Evolutionary conservation across 163 green algal species (phyloP), one percentile per base, ranked within the genome.

Genomic region (Volvox carteri): DNA sequence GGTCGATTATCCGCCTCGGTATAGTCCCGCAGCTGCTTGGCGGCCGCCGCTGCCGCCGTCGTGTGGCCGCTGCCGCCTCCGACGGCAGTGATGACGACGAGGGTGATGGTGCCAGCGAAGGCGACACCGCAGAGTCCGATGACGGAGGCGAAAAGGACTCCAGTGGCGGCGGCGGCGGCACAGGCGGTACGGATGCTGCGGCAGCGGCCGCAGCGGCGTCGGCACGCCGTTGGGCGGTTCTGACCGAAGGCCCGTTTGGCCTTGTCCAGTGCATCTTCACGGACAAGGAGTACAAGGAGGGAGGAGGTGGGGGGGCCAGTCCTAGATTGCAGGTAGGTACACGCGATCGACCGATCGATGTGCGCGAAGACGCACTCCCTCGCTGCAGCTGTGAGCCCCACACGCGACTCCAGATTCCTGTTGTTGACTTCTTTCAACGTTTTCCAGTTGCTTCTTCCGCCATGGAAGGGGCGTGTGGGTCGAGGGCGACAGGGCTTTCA

Each of bases 71-170:
- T n/a, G n/a, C n/a, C n/a, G n/a, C 50, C 37, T 56, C 1, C n/a
- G 6, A 33, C 72, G 76, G 86, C 92, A 33, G 37, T 58, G 83
- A 87, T 28, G 95, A 95, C 76, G 93, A 94, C 67, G 93, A 95
- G 39, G 92, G 91, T 67, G 9, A 70, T 67, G 65, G 7, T 11
- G 48, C 7, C 39, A 56, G 67, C 46, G 46, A 41, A n/a, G n/a
- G n/a, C 42, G 70, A 42, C n/a, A 21, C 78, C 60, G 68, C 65
- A 39, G 58, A 25, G 23, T 25, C 48, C 52, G 35, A 9, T 54
- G 76, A 35, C 0, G 76, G 44, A 28, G 37, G 33, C 28, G 73
- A 83, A 46, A 75, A 87, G 83, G 81, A 86, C 4, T 84, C 73
- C 19, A 80, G 77, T 37, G 88, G 28, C 18, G 87, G 19, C 42